Percentiles rank a stretch among this genome's conserved stretches.
phyloP scores from a whole-genome alignment of 495 filamentous ascomycete species.

The Glarea lozoyensis region DNA sequence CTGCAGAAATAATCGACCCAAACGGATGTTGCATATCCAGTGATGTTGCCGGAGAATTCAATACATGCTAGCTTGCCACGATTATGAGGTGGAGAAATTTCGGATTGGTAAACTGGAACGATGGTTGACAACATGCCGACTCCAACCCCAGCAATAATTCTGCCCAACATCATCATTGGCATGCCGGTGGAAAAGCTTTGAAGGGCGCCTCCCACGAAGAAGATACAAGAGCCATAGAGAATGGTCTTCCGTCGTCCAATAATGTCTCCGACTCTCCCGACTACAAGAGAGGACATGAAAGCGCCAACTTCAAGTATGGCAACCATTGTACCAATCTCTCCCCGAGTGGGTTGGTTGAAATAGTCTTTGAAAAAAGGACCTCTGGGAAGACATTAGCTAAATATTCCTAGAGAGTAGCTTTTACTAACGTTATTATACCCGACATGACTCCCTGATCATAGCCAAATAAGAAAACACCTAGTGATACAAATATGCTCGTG shows the following conservation, averaged over 20 bases:
- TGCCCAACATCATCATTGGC: slow-evolving; percentile 85
- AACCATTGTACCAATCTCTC: slow-evolving; percentile 90
- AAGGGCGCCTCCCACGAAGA: slow-evolving; percentile 80
- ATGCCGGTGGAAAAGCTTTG: slow-evolving; percentile 77
- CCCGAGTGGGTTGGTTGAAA: slow-evolving; percentile 76
- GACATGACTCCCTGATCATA: slow-evolving; percentile 99
- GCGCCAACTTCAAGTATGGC: slow-evolving; percentile 93
- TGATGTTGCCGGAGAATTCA: slow-evolving; percentile 95
- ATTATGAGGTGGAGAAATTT: slow-evolving; percentile 95
- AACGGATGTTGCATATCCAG: slow-evolving; percentile 89
- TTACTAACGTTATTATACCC: slow-evolving; percentile 91
- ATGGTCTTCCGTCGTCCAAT: slow-evolving; percentile 88
- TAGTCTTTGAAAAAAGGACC: slow-evolving; percentile 82
- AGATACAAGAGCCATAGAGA: slow-evolving; percentile 85
- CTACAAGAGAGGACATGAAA: slow-evolving; percentile 79
- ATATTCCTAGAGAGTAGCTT: slow-evolving; percentile 5
- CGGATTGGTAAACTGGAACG: slow-evolving; percentile 95
- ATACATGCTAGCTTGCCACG: slow-evolving; percentile 93
- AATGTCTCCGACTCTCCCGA: slow-evolving; percentile 84
- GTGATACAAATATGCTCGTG: slow-evolving; percentile 93
- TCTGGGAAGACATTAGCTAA: slow-evolving; percentile 33
- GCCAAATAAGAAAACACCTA: slow-evolving; percentile 95
- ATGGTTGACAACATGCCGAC: slow-evolving; percentile 95
- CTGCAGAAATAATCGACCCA: slow-evolving; percentile 99
- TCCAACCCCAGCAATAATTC: slow-evolving; percentile 86